Evolutionary conservation across 139 green algal species (phyloP), one percentile per base, ranked within the genome.

Genomic region (Coelastrella sp.): DNA sequence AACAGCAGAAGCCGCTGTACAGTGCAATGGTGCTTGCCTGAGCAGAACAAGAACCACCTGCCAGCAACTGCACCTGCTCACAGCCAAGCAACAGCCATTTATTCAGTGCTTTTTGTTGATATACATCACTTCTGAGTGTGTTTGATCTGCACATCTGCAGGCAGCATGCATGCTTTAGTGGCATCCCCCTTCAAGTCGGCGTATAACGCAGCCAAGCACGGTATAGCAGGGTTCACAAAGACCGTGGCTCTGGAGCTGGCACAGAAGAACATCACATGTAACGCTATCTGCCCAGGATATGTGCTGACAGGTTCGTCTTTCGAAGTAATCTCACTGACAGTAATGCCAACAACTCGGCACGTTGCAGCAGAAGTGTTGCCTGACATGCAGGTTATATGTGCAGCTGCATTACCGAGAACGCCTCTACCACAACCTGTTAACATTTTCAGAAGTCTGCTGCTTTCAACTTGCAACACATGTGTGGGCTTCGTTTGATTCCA

Each of bases 171-270:
- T 72, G 87, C 87, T 5, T 24, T 87, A 19, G 87, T 91, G 27
- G 97, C 97, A 6, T 97, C 94, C 0, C 97, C 97, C n/a, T 98
- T 96, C 93, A 99, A 99, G 91, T 95, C 93, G 6, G 96, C 97
- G 4, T 99, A 99, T 94, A 98, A 98, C 85, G 96, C 96, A 15
- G 96, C 97, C 59, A 99, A 99, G 94, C 97, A 99, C 89, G 97
- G 97, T 15, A 90, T 97, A 0, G 96, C 95, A 14, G 97, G 96
- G 0, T 94, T 98, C 79, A 98, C 96, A 9, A 97, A 97, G 91
- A 97, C 96, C 0, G 91, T 96, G 19, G 97, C 95, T 6, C 88
- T 99, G 76, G 97, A 99, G 90, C 60, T 96, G 59, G 93, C 95
- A 0, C 90, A 90, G 60, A 95, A 93, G 22, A 92, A 94, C 87